These are phyloP conservation scores for Staphylotrichum longicolle DNA, from an alignment of 495 filamentous ascomycete species.

Conservation along the genomic window DNA sequence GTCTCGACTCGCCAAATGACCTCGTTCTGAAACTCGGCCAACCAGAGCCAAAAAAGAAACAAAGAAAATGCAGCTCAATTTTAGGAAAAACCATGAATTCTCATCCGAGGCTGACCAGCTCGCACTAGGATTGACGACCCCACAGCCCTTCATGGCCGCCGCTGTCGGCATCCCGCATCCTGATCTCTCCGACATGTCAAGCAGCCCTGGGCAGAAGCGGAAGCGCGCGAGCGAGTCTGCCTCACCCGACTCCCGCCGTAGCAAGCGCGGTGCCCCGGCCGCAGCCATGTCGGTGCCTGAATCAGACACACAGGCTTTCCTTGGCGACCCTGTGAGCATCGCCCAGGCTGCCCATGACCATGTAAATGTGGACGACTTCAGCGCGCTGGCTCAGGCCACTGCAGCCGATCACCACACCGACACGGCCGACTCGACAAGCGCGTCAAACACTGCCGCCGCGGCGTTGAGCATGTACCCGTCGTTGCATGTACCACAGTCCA, in stretches of 20 bases:
- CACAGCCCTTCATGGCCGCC: slow-evolving; percentile 41
- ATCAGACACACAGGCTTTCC: slow-evolving; percentile 41
- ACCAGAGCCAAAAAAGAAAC: no score
- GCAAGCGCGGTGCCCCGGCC: slow-evolving; percentile 44
- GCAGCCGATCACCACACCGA: slow-evolving; percentile 47
- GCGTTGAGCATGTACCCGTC: slow-evolving; percentile 64
- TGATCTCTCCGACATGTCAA: slow-evolving; percentile 31
- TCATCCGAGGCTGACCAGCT: background rate
- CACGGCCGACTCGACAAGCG: slow-evolving; percentile 45
- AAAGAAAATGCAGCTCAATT: no score
- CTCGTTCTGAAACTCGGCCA: no score
- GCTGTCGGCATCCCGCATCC: slow-evolving; percentile 44
- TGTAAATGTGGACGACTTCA: slow-evolving; percentile 48
- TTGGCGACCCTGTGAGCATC: slow-evolving; percentile 47
- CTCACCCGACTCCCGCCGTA: slow-evolving; percentile 45
- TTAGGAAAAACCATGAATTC: no score
- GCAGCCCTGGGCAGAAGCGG: slow-evolving; percentile 45
- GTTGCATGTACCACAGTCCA: slow-evolving; percentile 68
- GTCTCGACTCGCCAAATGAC: no score
- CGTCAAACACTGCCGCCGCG: slow-evolving; percentile 69
- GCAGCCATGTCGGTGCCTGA: slow-evolving; percentile 39
- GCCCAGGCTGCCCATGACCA: slow-evolving; percentile 47
- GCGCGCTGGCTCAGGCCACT: slow-evolving; percentile 47
- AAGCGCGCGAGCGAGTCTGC: slow-evolving; percentile 45
- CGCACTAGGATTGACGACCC: slow-evolving; percentile 17